These are phyloP conservation scores for Geotrichum macrosporum DNA, from an alignment of 1,139 yeast genomes.

Conservation along the genomic window DNA sequence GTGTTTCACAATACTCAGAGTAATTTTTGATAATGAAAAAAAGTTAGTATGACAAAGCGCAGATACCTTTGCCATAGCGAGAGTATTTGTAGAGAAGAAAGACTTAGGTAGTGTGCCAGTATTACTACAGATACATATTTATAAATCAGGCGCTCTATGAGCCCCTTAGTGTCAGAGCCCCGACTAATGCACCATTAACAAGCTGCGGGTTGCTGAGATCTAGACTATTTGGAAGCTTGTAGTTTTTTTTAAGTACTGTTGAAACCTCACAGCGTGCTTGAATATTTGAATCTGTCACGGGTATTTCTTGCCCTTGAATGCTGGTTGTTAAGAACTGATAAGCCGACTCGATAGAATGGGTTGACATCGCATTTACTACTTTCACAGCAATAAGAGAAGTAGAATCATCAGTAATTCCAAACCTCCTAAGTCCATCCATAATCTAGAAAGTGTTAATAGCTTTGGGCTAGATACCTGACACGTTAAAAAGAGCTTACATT, in stretches of 20 bases:
- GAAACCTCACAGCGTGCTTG: conserved; percentile 35
- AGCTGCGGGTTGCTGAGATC: conserved; percentile 13
- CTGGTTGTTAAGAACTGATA: conserved; percentile 17
- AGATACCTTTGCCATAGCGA: too few relatives aligned
- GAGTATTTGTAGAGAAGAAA: too few relatives aligned
- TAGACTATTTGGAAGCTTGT: conserved; percentile 29
- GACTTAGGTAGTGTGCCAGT: background rate
- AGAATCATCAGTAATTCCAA: conserved; percentile 45
- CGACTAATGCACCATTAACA: conserved; percentile 20
- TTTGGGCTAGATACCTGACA: too few relatives aligned
- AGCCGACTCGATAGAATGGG: conserved; percentile 11
- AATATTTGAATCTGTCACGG: conserved; percentile 39
- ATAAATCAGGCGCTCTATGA: conserved; percentile 2
- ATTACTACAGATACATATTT: background rate
- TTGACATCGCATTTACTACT: conserved; percentile 29
- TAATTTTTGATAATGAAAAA: too few relatives aligned
- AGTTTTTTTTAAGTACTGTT: conserved; percentile 38
- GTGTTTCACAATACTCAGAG: too few relatives aligned
- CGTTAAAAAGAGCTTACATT: conserved; percentile 37
- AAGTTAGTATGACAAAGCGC: too few relatives aligned
- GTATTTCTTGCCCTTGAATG: conserved; percentile 28
- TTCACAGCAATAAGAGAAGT: conserved; percentile 40
- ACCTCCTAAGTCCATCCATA: conserved; percentile 46
- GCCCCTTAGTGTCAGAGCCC: conserved; percentile 22
- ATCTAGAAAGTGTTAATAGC: conserved; percentile 26